Percentiles rank a stretch among this genome's conserved stretches.
phyloP scores from a whole-genome alignment of 1,284 basidiomycete species.

The Melampsora medusae region DNA sequence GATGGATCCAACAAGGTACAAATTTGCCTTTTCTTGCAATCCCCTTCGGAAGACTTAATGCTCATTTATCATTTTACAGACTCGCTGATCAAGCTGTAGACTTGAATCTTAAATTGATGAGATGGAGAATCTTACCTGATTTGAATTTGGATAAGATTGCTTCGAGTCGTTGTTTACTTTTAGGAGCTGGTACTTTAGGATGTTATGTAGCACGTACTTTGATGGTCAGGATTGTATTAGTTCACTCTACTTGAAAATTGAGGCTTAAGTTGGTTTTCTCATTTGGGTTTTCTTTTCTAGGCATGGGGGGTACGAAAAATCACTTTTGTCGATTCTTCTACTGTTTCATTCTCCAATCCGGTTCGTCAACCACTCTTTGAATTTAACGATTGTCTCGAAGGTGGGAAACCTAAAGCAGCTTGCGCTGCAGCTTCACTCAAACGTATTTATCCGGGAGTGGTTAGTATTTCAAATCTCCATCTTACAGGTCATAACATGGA shows the following conservation, averaged over 20 bases:
- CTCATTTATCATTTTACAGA: conserved; percentile 56
- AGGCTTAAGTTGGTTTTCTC: background rate
- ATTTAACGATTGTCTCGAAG: conserved; percentile 88
- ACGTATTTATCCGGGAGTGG: conserved; percentile 87
- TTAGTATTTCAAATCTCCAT: conserved; percentile 57
- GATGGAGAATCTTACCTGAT: conserved; percentile 88
- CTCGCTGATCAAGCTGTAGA: conserved; percentile 94
- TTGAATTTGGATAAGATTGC: conserved; percentile 85
- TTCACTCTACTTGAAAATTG: conserved; percentile 7
- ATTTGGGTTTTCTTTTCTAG: conserved; percentile 56
- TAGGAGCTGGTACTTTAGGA: conserved; percentile 92
- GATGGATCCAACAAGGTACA: conserved; percentile 82
- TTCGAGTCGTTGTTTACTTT: conserved; percentile 72
- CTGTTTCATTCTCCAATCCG: conserved; percentile 93
- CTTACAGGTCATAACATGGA: background rate
- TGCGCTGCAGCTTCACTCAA: conserved; percentile 83
- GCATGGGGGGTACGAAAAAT: conserved; percentile 93
- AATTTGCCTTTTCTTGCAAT: conserved; percentile 6
- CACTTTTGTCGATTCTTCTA: conserved; percentile 83
- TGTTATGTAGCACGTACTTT: conserved; percentile 89
- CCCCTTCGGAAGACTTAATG: background rate
- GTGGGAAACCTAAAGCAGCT: conserved; percentile 87
- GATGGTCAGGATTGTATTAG: conserved; percentile 63
- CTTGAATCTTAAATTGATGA: conserved; percentile 94
- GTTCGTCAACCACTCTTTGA: conserved; percentile 94